Base-by-base conservation (phyloP, 345 rosid genomes). In the Gossypium bickii region DNA sequence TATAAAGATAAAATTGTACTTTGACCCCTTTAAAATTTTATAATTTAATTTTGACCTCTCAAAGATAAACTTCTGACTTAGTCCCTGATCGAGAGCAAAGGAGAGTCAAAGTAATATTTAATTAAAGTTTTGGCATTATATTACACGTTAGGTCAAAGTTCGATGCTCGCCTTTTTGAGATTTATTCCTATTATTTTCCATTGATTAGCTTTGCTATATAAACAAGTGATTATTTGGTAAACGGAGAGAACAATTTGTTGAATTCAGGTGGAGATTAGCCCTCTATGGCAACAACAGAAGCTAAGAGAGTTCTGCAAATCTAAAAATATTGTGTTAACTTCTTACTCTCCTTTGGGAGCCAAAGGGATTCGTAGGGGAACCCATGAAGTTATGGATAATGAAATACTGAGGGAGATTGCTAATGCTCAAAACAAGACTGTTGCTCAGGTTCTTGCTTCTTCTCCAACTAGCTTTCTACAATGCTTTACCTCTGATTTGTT, bases 271-370 rank as follows among this genome's bases (percentile, higher is more conserved):
- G 97, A 93, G 80, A 76, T 92, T 70, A 92, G 86, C 86, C 98
- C 98, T 53, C 71, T 89, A 5, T 92, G 95, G 97, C 93, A 89
- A 81, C 98, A 93, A 74, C 87, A 75, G 77, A 85, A 83, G 74
- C 81, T 88, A 12, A 88, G 83, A 70, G 89, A 90, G 59, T 83
- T 89, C 79, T 92, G 93, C 75, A 79, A 85, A 68, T 80, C 67
- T 9, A 87, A 87, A 1, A 84, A 83, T n/a, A 76, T 93, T 13
- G 71, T 78, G 34, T 43, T 90, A 67, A 83, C 88, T 7, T 93
- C 92, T 55, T 93, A 85, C 63, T 85, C 93, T 6, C 86, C 86
- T 66, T 76, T 93, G 58, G 97, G 94, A 73, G 86, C 92, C 2
- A 79, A 69, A 80, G 93, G 92, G 4, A 86, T 87, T 17, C 34